Conservation (phyloP, 1,284 basidiomycete species). For the Fistulina hepatica region DNA sequence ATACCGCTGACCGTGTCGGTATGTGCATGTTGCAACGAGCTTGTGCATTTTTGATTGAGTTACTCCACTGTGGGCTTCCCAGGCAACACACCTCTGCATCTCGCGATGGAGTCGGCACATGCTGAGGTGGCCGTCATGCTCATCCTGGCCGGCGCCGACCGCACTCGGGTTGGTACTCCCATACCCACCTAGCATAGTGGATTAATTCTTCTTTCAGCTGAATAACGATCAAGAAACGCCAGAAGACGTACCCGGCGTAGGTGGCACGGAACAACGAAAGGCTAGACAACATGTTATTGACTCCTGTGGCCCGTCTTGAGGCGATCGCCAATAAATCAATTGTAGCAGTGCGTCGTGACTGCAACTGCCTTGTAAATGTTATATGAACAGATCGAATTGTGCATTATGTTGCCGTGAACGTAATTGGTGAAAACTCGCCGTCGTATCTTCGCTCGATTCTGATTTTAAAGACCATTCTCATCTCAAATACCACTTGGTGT, state of each 20-base stretch:
- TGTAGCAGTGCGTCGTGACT: too few species aligned
- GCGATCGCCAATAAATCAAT: too few species aligned
- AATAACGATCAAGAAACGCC: constrained; percentile 77
- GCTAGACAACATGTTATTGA: constrained; percentile 67
- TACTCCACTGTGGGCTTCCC: constrained; percentile 11
- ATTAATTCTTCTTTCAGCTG: constrained; percentile 32
- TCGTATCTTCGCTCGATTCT: too few species aligned
- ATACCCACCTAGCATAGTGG: constrained; percentile 2
- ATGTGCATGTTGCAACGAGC: constrained; percentile 17
- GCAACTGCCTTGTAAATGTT: too few species aligned
- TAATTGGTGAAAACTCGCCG: too few species aligned
- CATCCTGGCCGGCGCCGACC: constrained; percentile 90
- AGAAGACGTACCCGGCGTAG: constrained; percentile 79
- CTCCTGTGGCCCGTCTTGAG: constrained; percentile 50
- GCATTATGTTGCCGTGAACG: too few species aligned
- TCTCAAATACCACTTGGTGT: too few species aligned
- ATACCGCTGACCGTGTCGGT: constrained; percentile 81
- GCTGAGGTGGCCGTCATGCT: constrained; percentile 81
- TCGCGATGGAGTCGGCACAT: constrained; percentile 90
- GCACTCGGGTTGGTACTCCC: constrained; percentile 56
- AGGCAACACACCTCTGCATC: constrained; percentile 93
- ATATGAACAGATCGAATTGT: too few species aligned
- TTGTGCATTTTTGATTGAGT: constrained; percentile 11
- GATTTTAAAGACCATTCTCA: too few species aligned
- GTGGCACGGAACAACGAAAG: constrained; percentile 74